These are phyloP conservation scores for Mycosphaerella arachidis DNA, from an alignment of 2,329 filamentous ascomycete species.

Conservation along the genomic window DNA sequence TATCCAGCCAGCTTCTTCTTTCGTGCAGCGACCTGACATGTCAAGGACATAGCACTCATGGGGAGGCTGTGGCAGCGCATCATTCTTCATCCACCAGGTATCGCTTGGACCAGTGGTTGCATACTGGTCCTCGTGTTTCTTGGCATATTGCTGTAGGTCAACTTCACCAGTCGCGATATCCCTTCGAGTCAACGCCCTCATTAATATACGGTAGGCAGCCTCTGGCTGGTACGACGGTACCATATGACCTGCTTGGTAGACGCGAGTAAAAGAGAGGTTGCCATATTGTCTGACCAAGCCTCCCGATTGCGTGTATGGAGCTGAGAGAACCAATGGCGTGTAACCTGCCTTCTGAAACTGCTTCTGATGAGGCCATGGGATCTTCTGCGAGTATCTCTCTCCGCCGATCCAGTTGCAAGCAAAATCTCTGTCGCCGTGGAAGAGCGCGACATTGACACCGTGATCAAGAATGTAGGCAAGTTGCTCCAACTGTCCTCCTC, in stretches of 20 bases:
- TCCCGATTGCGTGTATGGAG: constrained; percentile 24
- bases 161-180: constrained; percentile 36
- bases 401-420: constrained; percentile 55
- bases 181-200: constrained; percentile 30
- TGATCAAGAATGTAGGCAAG: constrained; percentile 39
- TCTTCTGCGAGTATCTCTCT: constrained; percentile 47
- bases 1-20: constrained; percentile 29
- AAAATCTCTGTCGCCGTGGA: constrained; percentile 63
- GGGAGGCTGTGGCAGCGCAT: constrained; percentile 25
- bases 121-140: constrained; percentile 16
- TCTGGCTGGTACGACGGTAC: constrained; percentile 36
- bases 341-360: constrained; percentile 51
- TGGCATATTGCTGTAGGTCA: constrained; percentile 16
- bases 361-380: constrained; percentile 42
- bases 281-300: constrained; percentile 32
- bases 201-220: constrained; percentile 37
- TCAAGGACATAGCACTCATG: constrained; percentile 27
- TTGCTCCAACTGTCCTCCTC: constrained; percentile 34
- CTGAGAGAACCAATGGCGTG: constrained; percentile 26
- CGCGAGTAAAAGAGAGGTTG: constrained; percentile 40
- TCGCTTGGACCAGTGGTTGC: constrained; percentile 24
- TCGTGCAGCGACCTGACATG: constrained; percentile 18
- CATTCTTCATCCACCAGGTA: constrained; percentile 32
- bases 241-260: constrained; percentile 51
- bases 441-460: constrained; percentile 57